These are phyloP conservation scores for Chrysosporium queenslandicum DNA, from an alignment of 2,329 filamentous ascomycete species.

Conservation along the genomic window DNA sequence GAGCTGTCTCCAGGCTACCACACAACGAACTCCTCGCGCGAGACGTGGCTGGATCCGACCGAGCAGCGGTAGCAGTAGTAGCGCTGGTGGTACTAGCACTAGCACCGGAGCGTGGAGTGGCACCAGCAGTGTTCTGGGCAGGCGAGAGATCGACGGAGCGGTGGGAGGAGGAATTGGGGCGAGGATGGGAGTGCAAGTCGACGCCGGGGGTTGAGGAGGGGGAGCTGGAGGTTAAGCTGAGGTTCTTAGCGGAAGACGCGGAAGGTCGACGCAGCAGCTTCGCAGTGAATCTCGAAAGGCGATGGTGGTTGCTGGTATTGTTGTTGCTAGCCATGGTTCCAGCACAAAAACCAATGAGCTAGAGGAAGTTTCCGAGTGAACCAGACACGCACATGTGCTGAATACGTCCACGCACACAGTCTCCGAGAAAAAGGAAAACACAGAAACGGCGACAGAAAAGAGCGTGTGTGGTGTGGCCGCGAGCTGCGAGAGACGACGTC, in stretches of 20 bases:
- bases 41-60: background rate
- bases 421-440: background rate
- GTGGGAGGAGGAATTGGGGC: background rate
- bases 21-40: background rate
- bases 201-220: slow-evolving; percentile 3
- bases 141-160: background rate
- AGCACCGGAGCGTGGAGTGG: background rate
- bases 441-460: too few species aligned
- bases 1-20: background rate
- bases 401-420: background rate
- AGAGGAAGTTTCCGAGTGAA: background rate
- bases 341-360: background rate
- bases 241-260: slow-evolving; percentile 19
- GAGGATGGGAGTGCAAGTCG: slow-evolving; percentile 10
- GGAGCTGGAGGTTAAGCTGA: slow-evolving; percentile 11
- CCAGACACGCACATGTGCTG: background rate
- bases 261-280: slow-evolving; percentile 33
- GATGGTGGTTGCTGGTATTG: slow-evolving; percentile 18
- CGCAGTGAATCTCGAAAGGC: slow-evolving; percentile 29
- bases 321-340: slow-evolving; percentile 14
- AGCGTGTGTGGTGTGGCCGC: too few species aligned
- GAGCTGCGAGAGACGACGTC: background rate
- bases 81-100: background rate
- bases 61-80: background rate
- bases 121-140: background rate